phyloP scores from a whole-genome alignment of 352 stramenopile species.

The Pythium coloratum region DNA sequence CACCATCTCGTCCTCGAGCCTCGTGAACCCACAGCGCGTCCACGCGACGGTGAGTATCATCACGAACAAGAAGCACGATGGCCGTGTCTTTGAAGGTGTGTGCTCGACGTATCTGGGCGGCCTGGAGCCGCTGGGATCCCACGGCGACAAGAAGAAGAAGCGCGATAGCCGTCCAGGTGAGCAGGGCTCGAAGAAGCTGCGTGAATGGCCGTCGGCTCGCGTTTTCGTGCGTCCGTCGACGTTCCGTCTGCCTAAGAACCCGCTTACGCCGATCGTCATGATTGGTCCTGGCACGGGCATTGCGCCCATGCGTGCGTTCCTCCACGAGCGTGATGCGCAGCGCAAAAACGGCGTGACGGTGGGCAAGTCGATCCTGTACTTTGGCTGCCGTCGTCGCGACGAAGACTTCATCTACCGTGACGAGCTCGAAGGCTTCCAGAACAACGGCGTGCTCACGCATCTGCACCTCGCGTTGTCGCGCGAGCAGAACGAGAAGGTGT shows the following conservation, averaged over 20 bases:
- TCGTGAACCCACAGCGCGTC: constrained; percentile 89
- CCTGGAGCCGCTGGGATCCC: constrained; percentile 44
- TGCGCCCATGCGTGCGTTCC: constrained; percentile 95
- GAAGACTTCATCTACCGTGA: constrained; percentile 91
- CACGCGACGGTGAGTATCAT: constrained; percentile 96
- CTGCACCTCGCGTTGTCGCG: constrained; percentile 96
- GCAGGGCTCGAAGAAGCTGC: constrained; percentile 65
- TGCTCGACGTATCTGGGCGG: constrained; percentile 92
- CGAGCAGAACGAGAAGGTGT: constrained; percentile 94
- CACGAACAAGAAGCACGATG: constrained; percentile 68
- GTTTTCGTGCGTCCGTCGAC: constrained; percentile 95
- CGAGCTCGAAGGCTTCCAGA: constrained; percentile 89
- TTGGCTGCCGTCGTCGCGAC: constrained; percentile 83
- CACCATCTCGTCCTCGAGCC: constrained; percentile 96
- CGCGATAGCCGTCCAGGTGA: constrained; percentile 69
- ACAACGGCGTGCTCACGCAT: constrained; percentile 85
- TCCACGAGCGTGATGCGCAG: constrained; percentile 93
- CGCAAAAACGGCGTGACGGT: constrained; percentile 52
- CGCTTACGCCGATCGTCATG: constrained; percentile 91
- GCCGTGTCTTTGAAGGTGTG: constrained; percentile 90
- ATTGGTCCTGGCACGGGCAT: constrained; percentile 97
- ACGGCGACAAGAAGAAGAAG: constrained; percentile 64
- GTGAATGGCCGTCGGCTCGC: constrained; percentile 68
- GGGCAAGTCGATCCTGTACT: constrained; percentile 92
- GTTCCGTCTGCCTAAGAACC: constrained; percentile 91